phyloP scores from a whole-genome alignment of 208 protist genomes.

The Tetramitus jugosus region DNA sequence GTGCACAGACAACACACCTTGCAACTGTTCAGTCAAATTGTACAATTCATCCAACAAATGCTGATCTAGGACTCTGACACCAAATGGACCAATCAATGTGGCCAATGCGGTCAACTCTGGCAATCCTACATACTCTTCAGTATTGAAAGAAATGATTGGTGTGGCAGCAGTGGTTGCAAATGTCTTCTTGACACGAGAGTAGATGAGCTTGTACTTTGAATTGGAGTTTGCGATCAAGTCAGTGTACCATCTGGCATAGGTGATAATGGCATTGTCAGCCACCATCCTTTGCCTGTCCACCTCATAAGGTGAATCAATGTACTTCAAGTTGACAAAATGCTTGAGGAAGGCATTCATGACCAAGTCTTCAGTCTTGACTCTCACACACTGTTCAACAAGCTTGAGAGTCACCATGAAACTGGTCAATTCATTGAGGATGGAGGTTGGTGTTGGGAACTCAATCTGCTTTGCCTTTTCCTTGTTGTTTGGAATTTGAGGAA shows the following conservation, averaged over 20 bases:
- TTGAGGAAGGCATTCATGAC: neutral
- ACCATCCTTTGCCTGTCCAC: neutral
- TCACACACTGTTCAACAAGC: conserved; percentile 18
- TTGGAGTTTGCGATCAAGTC: neutral
- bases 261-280: neutral
- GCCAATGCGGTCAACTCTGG: neutral
- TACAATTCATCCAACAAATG: neutral
- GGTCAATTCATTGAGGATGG: neutral
- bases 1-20: neutral
- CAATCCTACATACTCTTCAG: neutral
- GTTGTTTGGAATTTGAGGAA: neutral
- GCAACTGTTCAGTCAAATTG: neutral
- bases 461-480: neutral
- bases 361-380: conserved; percentile 8
- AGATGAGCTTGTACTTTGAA: neutral
- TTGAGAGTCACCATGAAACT: neutral
- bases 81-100: neutral
- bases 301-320: neutral
- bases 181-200: neutral
- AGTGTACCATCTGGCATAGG: neutral
- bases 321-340: neutral
- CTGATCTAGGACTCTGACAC: neutral
- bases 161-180: neutral
- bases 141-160: neutral
- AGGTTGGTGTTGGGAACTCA: neutral